These are phyloP conservation scores for Coemansia sp. DNA, from an alignment of 192 early-diverging fungal species.

Conservation along the genomic window DNA sequence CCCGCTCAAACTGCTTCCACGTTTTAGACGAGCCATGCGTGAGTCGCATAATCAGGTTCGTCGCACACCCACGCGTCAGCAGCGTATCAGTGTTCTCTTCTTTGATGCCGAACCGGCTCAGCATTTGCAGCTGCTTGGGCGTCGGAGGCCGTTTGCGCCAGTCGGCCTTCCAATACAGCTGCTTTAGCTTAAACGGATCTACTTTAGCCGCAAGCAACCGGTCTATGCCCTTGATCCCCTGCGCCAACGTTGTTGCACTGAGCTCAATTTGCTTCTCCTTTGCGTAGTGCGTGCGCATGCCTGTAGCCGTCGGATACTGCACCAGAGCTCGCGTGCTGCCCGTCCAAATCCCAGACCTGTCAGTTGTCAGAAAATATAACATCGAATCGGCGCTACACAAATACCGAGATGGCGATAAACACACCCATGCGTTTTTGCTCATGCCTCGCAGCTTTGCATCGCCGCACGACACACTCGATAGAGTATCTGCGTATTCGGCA, in stretches of 20 bases:
- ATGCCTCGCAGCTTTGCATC: slow-evolving; percentile 14
- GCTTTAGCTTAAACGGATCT: neutral
- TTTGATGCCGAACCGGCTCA: slow-evolving; percentile 50
- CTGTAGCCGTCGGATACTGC: neutral
- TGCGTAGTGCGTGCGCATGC: slow-evolving; percentile 6
- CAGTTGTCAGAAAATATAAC: slow-evolving; percentile 15
- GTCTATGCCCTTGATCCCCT: slow-evolving; percentile 67
- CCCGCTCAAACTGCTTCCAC: slow-evolving; percentile 41
- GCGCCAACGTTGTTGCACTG: slow-evolving; percentile 51
- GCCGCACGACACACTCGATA: slow-evolving; percentile 29
- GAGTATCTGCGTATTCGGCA: neutral
- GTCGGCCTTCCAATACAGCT: slow-evolving; percentile 47
- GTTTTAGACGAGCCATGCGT: slow-evolving; percentile 56
- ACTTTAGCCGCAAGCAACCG: slow-evolving; percentile 53
- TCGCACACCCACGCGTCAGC: slow-evolving; percentile 67
- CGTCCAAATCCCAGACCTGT: slow-evolving; percentile 1
- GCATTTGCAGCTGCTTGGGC: slow-evolving; percentile 49
- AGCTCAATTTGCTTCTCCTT: neutral
- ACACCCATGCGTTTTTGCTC: slow-evolving; percentile 34
- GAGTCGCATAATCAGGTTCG: slow-evolving; percentile 65
- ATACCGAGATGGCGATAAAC: slow-evolving; percentile 24
- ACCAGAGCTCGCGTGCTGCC: slow-evolving; percentile 19
- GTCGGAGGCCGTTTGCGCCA: slow-evolving; percentile 62
- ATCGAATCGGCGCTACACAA: neutral
- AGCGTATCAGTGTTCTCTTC: neutral